Evolutionary conservation across 352 stramenopile genomes (phyloP).

Genomic region (Phytophthora vignae): DNA sequence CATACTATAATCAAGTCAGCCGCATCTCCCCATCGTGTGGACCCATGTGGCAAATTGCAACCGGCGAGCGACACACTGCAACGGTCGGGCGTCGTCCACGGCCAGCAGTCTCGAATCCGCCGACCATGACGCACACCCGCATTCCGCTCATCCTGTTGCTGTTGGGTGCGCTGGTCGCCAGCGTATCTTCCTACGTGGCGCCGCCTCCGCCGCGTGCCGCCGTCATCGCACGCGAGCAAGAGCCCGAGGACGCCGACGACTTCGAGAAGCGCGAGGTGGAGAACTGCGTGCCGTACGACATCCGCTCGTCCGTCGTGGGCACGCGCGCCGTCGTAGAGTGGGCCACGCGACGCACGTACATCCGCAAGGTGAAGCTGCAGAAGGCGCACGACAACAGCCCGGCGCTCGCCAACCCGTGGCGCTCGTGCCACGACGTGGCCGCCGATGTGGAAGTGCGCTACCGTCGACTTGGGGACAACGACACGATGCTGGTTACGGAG

Average conservation of each 20-base stretch:
- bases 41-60: slow-evolving; percentile 5
- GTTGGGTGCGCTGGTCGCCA: neutral
- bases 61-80: neutral
- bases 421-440: slow-evolving; percentile 71
- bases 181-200: slow-evolving; percentile 3
- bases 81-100: neutral
- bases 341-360: slow-evolving; percentile 76
- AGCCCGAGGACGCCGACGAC: slow-evolving; percentile 63
- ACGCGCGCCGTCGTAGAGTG: slow-evolving; percentile 70
- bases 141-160: slow-evolving; percentile 10
- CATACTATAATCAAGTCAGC: slow-evolving; percentile 11
- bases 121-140: slow-evolving; percentile 7
- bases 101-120: slow-evolving; percentile 26
- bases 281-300: slow-evolving; percentile 88
- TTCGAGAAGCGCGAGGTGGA: slow-evolving; percentile 85
- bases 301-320: slow-evolving; percentile 73
- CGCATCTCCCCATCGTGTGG: slow-evolving; percentile 14
- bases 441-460: slow-evolving; percentile 66
- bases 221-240: slow-evolving; percentile 36
- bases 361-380: slow-evolving; percentile 64
- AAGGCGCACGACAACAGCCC: slow-evolving; percentile 45
- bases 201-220: slow-evolving; percentile 24
- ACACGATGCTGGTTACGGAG: slow-evolving; percentile 31
- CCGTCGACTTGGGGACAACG: slow-evolving; percentile 46
- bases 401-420: slow-evolving; percentile 55